Conservation (phyloP, 1,284 basidiomycete species). For the Trametes hirsuta region DNA sequence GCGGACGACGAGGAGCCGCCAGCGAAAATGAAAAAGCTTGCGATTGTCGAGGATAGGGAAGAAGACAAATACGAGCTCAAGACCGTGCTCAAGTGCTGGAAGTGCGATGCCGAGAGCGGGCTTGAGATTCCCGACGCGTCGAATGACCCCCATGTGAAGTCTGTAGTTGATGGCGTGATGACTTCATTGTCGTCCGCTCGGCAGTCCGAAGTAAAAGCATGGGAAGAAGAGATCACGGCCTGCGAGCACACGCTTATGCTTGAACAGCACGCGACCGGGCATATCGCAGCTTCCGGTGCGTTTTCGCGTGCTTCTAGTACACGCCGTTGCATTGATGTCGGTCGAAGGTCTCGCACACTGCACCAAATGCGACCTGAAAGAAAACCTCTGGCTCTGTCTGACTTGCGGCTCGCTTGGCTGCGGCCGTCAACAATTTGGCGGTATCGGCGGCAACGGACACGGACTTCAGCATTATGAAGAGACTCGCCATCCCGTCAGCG, state of each 20-base stretch:
- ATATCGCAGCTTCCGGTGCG: constrained; percentile 57
- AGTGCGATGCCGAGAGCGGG: constrained; percentile 61
- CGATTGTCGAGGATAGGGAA: constrained; percentile 84
- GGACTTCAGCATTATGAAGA: constrained; percentile 83
- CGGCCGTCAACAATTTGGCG: constrained; percentile 88
- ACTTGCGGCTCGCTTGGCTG: constrained; percentile 96
- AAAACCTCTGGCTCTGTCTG: constrained; percentile 95
- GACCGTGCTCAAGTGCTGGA: constrained; percentile 79
- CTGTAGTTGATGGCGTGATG: constrained; percentile 76
- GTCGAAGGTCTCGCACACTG: constrained; percentile 77
- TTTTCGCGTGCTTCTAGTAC: neutral
- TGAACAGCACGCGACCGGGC: constrained; percentile 60
- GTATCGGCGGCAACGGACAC: constrained; percentile 88
- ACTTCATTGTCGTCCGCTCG: constrained; percentile 86
- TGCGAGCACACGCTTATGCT: constrained; percentile 90
- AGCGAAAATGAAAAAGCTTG: constrained; percentile 85
- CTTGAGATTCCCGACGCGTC: constrained; percentile 47
- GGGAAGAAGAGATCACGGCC: constrained; percentile 92
- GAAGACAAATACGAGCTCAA: constrained; percentile 85
- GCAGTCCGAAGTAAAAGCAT: constrained; percentile 94
- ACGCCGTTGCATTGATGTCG: neutral
- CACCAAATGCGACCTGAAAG: constrained; percentile 76
- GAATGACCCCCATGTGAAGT: constrained; percentile 50
- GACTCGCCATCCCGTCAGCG: constrained; percentile 82
- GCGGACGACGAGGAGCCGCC: constrained; percentile 78